These are phyloP conservation scores for Cyclostephanos tholiformis DNA, from an alignment of 108 stramenopile genomes.

Conservation along the genomic window DNA sequence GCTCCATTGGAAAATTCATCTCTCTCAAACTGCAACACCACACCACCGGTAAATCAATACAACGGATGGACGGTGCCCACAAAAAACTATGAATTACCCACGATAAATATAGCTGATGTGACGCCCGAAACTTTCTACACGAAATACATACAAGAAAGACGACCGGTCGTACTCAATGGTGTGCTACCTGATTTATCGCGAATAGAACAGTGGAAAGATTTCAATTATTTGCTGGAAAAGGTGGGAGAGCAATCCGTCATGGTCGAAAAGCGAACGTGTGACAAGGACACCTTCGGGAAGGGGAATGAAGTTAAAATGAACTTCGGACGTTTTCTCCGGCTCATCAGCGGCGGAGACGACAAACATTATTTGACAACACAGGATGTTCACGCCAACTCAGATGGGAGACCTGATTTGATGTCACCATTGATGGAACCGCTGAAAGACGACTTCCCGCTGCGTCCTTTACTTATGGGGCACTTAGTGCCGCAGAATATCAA, in stretches of 20 bases:
- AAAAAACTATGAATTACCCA: conserved; percentile 16
- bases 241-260: conserved; percentile 21
- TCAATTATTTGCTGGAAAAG: conserved; percentile 6
- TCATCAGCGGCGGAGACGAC: conserved; percentile 18
- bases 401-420: conserved; percentile 60
- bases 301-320: conserved; percentile 41
- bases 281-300: conserved; percentile 42
- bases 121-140: conserved; percentile 47
- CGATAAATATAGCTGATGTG: conserved; percentile 23
- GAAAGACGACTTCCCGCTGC: conserved; percentile 62
- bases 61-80: conserved; percentile 44
- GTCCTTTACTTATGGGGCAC: conserved; percentile 65
- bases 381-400: conserved; percentile 43
- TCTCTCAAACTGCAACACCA: background rate
- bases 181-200: conserved; percentile 26
- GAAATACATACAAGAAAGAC: conserved; percentile 45
- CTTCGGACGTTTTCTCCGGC: conserved; percentile 31
- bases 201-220: conserved; percentile 9
- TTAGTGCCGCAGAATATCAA: conserved; percentile 82
- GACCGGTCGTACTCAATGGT: conserved; percentile 51
- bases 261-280: conserved; percentile 44
- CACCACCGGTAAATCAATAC: conserved; percentile 6
- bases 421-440: conserved; percentile 44
- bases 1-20: too few relatives aligned
- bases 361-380: conserved; percentile 62